phyloP scores from a whole-genome alignment of 306 rosid species.

The Astragalus glycyphyllos region DNA sequence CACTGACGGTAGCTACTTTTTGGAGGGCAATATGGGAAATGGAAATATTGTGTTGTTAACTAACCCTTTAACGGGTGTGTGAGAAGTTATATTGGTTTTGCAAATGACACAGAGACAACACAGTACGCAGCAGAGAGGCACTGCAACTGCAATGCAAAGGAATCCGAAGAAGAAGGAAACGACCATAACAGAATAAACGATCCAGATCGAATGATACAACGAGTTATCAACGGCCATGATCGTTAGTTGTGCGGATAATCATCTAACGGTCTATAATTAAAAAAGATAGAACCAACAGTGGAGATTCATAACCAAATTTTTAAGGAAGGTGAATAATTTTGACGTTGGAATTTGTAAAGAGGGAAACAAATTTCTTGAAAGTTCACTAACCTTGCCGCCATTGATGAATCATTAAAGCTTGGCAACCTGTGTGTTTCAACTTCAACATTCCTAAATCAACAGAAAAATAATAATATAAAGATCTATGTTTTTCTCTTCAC shows the following conservation, averaged over 20 bases:
- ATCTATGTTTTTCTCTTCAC: conserved; percentile 17
- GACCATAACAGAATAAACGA: conserved; percentile 69
- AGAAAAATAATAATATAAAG: neutral
- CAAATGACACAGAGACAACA: neutral
- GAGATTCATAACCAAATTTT: conserved; percentile 40
- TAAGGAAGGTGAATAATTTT: conserved; percentile 9
- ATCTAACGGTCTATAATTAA: conserved; percentile 48
- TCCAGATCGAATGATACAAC: conserved; percentile 63
- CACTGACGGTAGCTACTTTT: neutral
- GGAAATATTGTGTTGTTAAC: conserved; percentile 36
- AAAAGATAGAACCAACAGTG: conserved; percentile 40
- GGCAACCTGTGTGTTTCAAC: conserved; percentile 51
- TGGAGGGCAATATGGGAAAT: conserved; percentile 49
- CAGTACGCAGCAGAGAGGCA: neutral
- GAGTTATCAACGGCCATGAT: conserved; percentile 58
- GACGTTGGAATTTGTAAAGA: conserved; percentile 34
- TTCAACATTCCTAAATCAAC: conserved; percentile 55
- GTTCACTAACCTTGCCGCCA: conserved; percentile 70
- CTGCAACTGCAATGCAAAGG: conserved; percentile 14
- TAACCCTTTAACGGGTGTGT: conserved; percentile 8
- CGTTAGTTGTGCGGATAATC: conserved; percentile 21
- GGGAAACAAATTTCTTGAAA: neutral
- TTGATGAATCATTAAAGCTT: conserved; percentile 78
- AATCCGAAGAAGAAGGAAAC: conserved; percentile 60
- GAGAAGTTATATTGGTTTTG: conserved; percentile 31